phyloP scores from a whole-genome alignment of 192 early-diverging fungal species.

The Powellomyces hirtus region DNA sequence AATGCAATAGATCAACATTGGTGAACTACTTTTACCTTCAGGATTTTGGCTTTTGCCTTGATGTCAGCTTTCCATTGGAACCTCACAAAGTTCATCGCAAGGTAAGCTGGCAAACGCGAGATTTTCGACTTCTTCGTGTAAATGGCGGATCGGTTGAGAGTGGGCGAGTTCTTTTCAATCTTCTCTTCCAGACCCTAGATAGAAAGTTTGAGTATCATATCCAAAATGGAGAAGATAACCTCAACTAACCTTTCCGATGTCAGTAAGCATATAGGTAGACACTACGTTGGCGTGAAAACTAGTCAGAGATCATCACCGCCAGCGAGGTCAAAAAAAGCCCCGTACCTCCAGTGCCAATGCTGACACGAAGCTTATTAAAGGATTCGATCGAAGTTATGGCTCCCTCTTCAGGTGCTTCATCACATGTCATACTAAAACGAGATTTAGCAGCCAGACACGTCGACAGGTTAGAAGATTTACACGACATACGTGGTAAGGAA shows the following conservation, averaged over 20 bases:
- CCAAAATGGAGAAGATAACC: background rate
- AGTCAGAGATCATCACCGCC: background rate
- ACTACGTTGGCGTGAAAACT: slow-evolving; percentile 42
- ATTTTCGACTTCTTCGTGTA: slow-evolving; percentile 78
- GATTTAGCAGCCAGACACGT: too few species aligned
- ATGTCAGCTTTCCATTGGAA: slow-evolving; percentile 93
- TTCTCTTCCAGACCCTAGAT: slow-evolving; percentile 69
- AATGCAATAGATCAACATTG: background rate
- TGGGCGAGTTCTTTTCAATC: slow-evolving; percentile 86
- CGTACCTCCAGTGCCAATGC: slow-evolving; percentile 53
- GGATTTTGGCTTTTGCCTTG: slow-evolving; percentile 83
- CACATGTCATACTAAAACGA: slow-evolving; percentile 63
- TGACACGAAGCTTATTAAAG: slow-evolving; percentile 74
- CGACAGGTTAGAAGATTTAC: too few species aligned
- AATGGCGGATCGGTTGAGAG: slow-evolving; percentile 72
- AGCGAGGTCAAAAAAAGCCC: background rate
- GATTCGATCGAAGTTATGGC: slow-evolving; percentile 58
- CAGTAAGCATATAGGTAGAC: slow-evolving; percentile 75
- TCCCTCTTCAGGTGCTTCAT: slow-evolving; percentile 77
- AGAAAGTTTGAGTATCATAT: background rate
- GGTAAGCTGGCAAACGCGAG: slow-evolving; percentile 80
- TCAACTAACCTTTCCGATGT: slow-evolving; percentile 52
- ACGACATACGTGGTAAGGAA: slow-evolving; percentile 36
- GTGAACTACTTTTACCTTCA: slow-evolving; percentile 52
- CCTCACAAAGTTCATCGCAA: slow-evolving; percentile 88